Evolutionary conservation across 768 basidiomycete genomes (phyloP).

Genomic region (Hericium coralloides): DNA sequence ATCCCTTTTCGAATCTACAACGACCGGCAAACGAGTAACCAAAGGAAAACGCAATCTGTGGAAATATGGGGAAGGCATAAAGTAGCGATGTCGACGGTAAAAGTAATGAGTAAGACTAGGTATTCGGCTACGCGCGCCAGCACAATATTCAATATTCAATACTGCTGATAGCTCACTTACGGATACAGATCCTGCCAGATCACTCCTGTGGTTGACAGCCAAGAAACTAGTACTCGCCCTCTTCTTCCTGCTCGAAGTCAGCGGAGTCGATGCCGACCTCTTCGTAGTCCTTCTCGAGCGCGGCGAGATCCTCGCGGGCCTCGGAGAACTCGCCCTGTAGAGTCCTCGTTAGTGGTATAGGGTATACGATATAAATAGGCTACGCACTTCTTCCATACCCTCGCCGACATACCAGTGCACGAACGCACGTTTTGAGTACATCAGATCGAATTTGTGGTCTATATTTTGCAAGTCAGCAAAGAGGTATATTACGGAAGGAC

Average conservation of each 20-base stretch:
- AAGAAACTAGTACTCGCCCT: conserved; percentile 40
- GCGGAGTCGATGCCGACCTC: conserved; percentile 78
- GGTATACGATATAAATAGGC: neutral
- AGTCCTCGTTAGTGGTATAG: conserved; percentile 6
- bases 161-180: no score
- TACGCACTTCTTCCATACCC: conserved; percentile 88
- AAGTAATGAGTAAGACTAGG: no score
- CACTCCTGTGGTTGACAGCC: no score
- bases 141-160: no score
- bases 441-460: conserved; percentile 98
- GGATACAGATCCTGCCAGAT: no score
- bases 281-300: conserved; percentile 92
- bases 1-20: no score
- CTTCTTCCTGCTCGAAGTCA: conserved; percentile 64
- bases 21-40: no score
- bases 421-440: conserved; percentile 94
- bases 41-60: no score
- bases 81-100: no score
- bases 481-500: neutral
- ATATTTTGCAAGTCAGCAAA: conserved; percentile 8
- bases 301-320: conserved; percentile 96
- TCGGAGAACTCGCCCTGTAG: conserved; percentile 92
- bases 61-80: no score
- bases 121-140: no score
- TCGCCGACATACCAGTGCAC: conserved; percentile 97